Percentiles rank a stretch among this genome's conserved stretches.
These are phyloP conservation scores for Beta macrorhiza DNA, from an alignment of 179 eudicot genomes.

Conservation along the genomic window DNA sequence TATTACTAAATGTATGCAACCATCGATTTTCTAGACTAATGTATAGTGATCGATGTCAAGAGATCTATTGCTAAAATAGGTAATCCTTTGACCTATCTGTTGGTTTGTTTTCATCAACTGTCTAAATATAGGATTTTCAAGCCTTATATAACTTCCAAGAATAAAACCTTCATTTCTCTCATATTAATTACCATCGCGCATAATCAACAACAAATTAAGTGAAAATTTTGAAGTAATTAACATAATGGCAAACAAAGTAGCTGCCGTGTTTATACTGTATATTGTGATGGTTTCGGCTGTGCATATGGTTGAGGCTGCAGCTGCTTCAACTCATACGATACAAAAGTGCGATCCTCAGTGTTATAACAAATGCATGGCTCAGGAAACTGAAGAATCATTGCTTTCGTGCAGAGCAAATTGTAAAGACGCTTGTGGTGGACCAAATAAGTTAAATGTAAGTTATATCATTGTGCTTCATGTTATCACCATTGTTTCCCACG, in stretches of 20 bases:
- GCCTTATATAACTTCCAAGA: background rate
- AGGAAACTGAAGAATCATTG: no score
- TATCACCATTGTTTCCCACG: no score
- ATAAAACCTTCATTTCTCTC: background rate
- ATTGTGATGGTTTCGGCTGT: background rate
- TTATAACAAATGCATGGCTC: background rate
- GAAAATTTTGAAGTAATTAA: background rate
- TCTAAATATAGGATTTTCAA: conserved; percentile 6
- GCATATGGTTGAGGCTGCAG: conserved; percentile 3
- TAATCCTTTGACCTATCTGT: background rate
- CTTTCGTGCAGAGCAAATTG: conserved; percentile 6
- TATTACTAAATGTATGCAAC: background rate
- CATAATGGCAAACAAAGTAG: conserved; percentile 28
- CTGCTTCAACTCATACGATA: no score
- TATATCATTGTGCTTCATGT: background rate
- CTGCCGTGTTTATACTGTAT: conserved; percentile 12
- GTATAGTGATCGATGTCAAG: background rate
- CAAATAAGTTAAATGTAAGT: background rate
- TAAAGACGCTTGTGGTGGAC: conserved; percentile 1
- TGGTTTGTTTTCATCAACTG: background rate
- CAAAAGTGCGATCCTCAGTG: conserved; percentile 17
- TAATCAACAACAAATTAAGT: background rate
- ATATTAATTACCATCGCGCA: background rate
- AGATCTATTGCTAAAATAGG: background rate
- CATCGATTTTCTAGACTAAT: background rate